Evolutionary conservation across 129 eudicot species (phyloP).

Genomic region (Pittosporum tobira): DNA sequence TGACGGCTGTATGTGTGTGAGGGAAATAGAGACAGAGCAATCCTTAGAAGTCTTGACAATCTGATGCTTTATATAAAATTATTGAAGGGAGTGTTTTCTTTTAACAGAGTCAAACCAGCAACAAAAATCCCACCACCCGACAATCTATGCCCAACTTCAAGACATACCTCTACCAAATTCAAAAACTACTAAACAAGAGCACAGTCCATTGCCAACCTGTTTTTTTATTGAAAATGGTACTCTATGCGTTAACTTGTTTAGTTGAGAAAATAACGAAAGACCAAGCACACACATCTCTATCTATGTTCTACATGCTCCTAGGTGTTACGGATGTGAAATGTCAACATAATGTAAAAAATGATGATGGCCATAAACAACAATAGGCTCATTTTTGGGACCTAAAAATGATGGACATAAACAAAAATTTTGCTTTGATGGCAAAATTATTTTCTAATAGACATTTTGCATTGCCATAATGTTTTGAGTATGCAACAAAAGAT

Average conservation of each 20-base stretch:
- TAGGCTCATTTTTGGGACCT: too few relatives aligned
- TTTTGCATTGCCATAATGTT: constrained; percentile 18
- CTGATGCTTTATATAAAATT: constrained; percentile 9
- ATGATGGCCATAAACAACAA: constrained; percentile 12
- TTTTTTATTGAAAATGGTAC: constrained; percentile 20
- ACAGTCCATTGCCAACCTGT: constrained; percentile 21
- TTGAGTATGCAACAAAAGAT: constrained; percentile 17
- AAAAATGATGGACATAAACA: constrained; percentile 6
- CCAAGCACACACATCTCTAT: constrained; percentile 20
- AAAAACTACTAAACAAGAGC: background rate
- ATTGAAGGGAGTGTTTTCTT: background rate
- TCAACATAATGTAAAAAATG: constrained; percentile 17
- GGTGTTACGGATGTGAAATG: constrained; percentile 19
- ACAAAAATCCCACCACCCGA: background rate
- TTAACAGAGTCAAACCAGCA: background rate
- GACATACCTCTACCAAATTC: background rate
- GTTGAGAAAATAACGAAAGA: constrained; percentile 18
- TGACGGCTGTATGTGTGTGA: too few relatives aligned
- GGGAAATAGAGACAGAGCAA: background rate
- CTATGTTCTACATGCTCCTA: constrained; percentile 36
- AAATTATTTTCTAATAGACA: constrained; percentile 9
- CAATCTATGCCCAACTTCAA: background rate
- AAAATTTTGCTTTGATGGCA: constrained; percentile 20
- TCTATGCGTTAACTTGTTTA: constrained; percentile 12
- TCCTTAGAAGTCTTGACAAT: constrained; percentile 12